These are phyloP conservation scores for Pyrenochaeta sp. DNA, from an alignment of 2,329 filamentous ascomycete genomes.

Conservation along the genomic window DNA sequence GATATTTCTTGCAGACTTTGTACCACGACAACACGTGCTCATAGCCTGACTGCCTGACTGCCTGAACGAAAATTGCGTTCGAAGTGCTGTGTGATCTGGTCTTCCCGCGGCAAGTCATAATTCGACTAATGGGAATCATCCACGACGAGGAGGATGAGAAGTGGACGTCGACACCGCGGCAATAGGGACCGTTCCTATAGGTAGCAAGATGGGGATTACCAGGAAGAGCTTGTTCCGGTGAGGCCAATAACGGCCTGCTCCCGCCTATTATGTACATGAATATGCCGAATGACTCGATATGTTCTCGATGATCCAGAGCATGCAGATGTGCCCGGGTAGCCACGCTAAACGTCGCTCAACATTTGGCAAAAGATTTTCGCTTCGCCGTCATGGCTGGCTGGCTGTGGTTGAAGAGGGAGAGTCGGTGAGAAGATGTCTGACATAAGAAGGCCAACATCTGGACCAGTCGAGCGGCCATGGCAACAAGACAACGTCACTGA, in stretches of 20 bases:
- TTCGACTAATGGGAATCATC: conserved; percentile 40
- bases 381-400: not conserved
- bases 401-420: conserved; percentile 7
- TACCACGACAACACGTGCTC: conserved; percentile 37
- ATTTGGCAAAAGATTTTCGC: conserved; percentile 1
- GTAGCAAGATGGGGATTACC: conserved; percentile 19
- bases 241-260: conserved; percentile 26
- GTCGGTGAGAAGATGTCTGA: conserved; percentile 33
- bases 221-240: conserved; percentile 30
- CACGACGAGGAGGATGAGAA: conserved; percentile 35
- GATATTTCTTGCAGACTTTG: conserved; percentile 18
- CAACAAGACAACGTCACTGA: conserved; percentile 17
- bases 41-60: conserved; percentile 28
- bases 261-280: conserved; percentile 16
- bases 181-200: conserved; percentile 33
- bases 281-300: conserved; percentile 6
- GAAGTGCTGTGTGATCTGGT: conserved; percentile 11
- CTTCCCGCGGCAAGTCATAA: conserved; percentile 18
- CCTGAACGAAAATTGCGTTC: conserved; percentile 6
- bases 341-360: conserved; percentile 6
- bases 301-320: conserved; percentile 17
- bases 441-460: conserved; percentile 9
- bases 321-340: conserved; percentile 38
- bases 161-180: conserved; percentile 23
- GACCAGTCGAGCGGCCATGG: not conserved